Evolutionary conservation across 371 early-diverging fungal genomes (phyloP).

Genomic region (Furculomyces boomerangus): DNA sequence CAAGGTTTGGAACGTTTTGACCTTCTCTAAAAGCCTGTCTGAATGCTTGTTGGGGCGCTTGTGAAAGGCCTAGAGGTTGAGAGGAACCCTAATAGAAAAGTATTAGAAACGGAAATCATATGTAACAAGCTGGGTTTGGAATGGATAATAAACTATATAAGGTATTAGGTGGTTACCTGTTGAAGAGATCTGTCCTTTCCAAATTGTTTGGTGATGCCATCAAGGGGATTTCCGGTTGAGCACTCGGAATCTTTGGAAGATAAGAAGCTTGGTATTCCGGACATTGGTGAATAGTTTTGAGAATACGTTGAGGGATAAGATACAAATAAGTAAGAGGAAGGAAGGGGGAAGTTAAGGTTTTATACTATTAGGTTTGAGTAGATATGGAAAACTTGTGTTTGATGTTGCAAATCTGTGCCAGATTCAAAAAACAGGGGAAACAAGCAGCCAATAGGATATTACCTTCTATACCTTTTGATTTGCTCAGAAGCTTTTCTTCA

Average conservation of each 20-base stretch:
- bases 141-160: conserved; percentile 1
- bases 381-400: background rate
- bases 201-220: conserved; percentile 56
- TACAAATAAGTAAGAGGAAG: background rate
- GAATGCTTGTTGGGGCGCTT: conserved; percentile 29
- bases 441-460: no score
- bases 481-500: no score
- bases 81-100: conserved; percentile 39
- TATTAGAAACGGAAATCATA: background rate
- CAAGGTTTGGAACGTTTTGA: conserved; percentile 10
- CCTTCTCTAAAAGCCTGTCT: conserved; percentile 27
- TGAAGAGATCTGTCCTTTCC: conserved; percentile 56
- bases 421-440: background rate
- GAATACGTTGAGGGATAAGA: background rate
- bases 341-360: background rate
- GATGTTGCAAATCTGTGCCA: background rate
- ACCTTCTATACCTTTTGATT: no score
- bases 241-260: conserved; percentile 52
- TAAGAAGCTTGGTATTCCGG: conserved; percentile 28
- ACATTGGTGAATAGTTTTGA: conserved; percentile 9
- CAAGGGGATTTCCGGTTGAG: conserved; percentile 56
- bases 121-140: background rate
- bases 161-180: conserved; percentile 30
- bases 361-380: background rate
- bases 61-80: conserved; percentile 20